Conservation (phyloP, 2,329 filamentous ascomycete genomes). For the Pseudogymnoascus sp. region DNA sequence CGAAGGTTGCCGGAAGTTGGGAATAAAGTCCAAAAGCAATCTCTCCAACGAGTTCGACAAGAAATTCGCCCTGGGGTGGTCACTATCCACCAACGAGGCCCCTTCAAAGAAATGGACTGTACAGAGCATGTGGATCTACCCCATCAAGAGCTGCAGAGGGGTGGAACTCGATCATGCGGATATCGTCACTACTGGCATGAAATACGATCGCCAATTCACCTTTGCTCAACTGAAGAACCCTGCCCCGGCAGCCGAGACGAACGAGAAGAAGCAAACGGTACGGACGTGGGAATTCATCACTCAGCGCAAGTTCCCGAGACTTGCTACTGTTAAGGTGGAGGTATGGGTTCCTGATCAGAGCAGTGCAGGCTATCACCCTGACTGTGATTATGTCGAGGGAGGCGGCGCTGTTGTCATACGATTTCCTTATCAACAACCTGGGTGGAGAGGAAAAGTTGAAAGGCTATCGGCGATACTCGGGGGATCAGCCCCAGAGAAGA, state of each 20-base stretch:
- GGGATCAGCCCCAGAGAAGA: conserved; percentile 46
- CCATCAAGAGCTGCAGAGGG: conserved; percentile 72
- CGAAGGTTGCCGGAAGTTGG: conserved; percentile 43
- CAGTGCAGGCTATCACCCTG: conserved; percentile 40
- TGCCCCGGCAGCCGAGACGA: conserved; percentile 25
- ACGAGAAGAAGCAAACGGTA: conserved; percentile 29
- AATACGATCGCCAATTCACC: conserved; percentile 74
- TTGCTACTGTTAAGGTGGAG: conserved; percentile 61
- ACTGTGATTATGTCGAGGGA: conserved; percentile 40
- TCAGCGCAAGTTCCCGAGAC: conserved; percentile 56
- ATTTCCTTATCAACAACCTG: conserved; percentile 51
- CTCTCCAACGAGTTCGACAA: conserved; percentile 47
- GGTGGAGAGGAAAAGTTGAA: conserved; percentile 39
- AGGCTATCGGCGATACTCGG: conserved; percentile 42
- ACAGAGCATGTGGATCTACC: conserved; percentile 71
- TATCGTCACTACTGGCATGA: conserved; percentile 60
- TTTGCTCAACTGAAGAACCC: conserved; percentile 60
- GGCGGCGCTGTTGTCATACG: conserved; percentile 56
- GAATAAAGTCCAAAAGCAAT: conserved; percentile 40
- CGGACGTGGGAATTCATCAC: conserved; percentile 64
- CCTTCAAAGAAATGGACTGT: conserved; percentile 37
- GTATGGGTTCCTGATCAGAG: conserved; percentile 61
- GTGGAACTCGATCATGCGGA: conserved; percentile 61
- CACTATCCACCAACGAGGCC: conserved; percentile 27
- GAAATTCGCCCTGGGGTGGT: conserved; percentile 35